phyloP scores from a whole-genome alignment of 257 asterid genomes.

The Paraleonurus japonicus region DNA sequence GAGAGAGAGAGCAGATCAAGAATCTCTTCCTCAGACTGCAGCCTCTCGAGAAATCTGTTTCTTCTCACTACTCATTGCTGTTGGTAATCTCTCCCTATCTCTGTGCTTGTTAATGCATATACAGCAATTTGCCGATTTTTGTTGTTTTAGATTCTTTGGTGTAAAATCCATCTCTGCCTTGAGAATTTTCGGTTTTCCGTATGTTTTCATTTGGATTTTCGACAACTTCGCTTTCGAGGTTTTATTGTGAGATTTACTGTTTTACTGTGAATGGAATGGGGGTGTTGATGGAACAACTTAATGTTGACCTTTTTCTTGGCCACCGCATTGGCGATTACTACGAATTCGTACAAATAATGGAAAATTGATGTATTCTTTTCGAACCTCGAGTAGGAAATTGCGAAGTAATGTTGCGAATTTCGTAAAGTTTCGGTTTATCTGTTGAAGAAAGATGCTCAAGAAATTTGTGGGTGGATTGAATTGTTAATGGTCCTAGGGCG shows the following conservation, averaged over 20 bases:
- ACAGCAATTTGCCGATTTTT: conserved; percentile 8
- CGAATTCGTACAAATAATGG: neutral
- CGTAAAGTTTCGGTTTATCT: neutral
- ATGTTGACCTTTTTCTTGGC: conserved; percentile 7
- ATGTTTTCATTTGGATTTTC: neutral
- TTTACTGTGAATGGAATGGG: neutral
- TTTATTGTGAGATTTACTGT: conserved; percentile 3
- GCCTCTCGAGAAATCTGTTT: conserved; percentile 20
- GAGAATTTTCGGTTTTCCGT: neutral
- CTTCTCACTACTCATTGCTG: conserved; percentile 10
- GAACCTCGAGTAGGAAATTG: neutral
- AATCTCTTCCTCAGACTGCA: too few species aligned
- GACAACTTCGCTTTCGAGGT: conserved; percentile 14
- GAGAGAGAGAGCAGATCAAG: conserved; percentile 30
- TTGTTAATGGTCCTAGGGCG: neutral
- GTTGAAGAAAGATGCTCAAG: neutral
- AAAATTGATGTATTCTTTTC: neutral
- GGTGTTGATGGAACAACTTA: neutral
- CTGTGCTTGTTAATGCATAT: neutral
- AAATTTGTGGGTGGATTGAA: neutral
- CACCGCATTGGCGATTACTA: conserved; percentile 7
- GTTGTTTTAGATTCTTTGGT: conserved; percentile 11
- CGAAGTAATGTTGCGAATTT: neutral
- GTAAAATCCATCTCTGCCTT: neutral
- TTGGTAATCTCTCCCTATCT: conserved; percentile 14